Evolutionary conservation across 495 filamentous ascomycete species (phyloP).

Genomic region (Podospora tetraspora): DNA sequence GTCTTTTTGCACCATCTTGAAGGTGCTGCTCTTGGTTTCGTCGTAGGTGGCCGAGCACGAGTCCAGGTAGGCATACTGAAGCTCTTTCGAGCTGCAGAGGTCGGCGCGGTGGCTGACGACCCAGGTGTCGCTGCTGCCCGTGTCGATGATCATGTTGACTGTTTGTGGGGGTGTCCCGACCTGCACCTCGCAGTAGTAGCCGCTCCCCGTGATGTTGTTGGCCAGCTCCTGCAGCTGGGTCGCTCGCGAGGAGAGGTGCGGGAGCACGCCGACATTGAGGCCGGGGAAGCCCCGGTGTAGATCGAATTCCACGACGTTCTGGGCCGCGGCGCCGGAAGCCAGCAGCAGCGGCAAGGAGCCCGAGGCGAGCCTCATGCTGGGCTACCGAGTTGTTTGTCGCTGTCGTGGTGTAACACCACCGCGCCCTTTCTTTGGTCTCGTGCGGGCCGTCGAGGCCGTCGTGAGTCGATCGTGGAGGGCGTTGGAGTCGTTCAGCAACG

Average conservation of each 20-base stretch:
- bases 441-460: background rate
- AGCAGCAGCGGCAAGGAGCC: slow-evolving; percentile 19
- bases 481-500: background rate
- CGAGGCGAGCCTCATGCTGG: slow-evolving; percentile 16
- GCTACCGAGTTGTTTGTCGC: background rate
- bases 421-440: background rate
- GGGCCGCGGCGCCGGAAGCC: slow-evolving; percentile 17
- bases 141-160: slow-evolving; percentile 56
- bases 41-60: slow-evolving; percentile 38
- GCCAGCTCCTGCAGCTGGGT: slow-evolving; percentile 36
- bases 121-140: slow-evolving; percentile 88
- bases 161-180: slow-evolving; percentile 67
- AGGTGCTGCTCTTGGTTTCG: slow-evolving; percentile 62
- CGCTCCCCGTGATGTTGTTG: slow-evolving; percentile 46
- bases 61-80: slow-evolving; percentile 34
- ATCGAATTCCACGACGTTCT: slow-evolving; percentile 29
- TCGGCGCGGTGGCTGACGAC: slow-evolving; percentile 41
- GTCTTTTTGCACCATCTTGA: slow-evolving; percentile 53
- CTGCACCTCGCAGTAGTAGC: slow-evolving; percentile 62
- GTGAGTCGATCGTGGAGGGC: background rate
- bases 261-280: slow-evolving; percentile 15
- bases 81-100: slow-evolving; percentile 32
- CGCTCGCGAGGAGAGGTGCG: slow-evolving; percentile 16
- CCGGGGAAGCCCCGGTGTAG: slow-evolving; percentile 23
- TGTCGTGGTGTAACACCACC: background rate